phyloP scores from a whole-genome alignment of 2,329 filamentous ascomycete species.

The Neofusicoccum laricinum region DNA sequence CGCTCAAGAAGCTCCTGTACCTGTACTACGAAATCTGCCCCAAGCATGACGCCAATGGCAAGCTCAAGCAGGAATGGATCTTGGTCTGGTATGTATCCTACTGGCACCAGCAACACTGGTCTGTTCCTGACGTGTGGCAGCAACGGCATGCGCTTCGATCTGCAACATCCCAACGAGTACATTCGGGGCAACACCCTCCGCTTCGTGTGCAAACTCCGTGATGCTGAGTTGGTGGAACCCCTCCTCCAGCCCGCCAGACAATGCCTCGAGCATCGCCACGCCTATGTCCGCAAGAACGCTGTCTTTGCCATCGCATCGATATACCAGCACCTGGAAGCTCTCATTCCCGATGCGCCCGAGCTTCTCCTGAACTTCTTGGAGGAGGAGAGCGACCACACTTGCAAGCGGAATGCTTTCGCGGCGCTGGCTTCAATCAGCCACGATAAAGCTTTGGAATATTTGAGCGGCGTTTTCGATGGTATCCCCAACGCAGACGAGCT shows the following conservation, averaged over 20 bases:
- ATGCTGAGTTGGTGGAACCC: constrained; percentile 93
- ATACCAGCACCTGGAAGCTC: constrained; percentile 80
- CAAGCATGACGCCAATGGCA: constrained; percentile 86
- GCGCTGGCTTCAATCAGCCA: constrained; percentile 89
- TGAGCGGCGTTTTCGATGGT: constrained; percentile 86
- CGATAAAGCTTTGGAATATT: constrained; percentile 83
- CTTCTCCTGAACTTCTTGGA: constrained; percentile 87
- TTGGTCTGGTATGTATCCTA: constrained; percentile 77
- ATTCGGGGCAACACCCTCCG: constrained; percentile 96
- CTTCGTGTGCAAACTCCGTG: constrained; percentile 93
- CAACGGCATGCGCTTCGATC: constrained; percentile 95
- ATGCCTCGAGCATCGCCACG: constrained; percentile 93
- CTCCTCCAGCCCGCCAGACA: constrained; percentile 86
- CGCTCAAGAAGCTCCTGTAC: constrained; percentile 96
- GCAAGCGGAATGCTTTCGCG: constrained; percentile 96
- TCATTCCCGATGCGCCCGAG: constrained; percentile 94
- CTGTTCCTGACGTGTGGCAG: constrained; percentile 45
- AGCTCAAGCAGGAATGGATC: constrained; percentile 99
- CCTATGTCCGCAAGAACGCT: constrained; percentile 97
- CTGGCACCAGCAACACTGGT: constrained; percentile 13
- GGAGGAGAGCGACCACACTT: constrained; percentile 87
- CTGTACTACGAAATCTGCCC: constrained; percentile 99
- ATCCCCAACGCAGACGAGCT: constrained; percentile 94
- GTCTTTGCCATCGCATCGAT: constrained; percentile 94
- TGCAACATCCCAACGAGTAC: constrained; percentile 98